Percentiles rank a stretch among this genome's conserved stretches.
Conservation (phyloP, 2,329 filamentous ascomycete genomes). For the Cladophialophora chaetospira region DNA sequence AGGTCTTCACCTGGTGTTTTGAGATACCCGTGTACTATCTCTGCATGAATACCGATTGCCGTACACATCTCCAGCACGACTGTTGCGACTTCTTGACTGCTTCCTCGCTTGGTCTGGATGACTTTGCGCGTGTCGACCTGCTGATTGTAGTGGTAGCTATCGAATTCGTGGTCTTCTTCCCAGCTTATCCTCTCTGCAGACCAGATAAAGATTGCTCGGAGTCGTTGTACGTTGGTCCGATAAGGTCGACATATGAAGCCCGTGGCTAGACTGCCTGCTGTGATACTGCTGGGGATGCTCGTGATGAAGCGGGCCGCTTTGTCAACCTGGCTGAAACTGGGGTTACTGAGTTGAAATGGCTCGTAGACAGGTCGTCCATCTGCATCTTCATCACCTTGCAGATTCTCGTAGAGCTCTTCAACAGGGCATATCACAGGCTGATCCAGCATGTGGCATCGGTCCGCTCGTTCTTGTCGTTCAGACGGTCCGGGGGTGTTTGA, state of each 20-base stretch:
- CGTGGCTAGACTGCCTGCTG: slow-evolving; percentile 78
- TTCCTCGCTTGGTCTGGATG: slow-evolving; percentile 79
- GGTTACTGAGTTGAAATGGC: slow-evolving; percentile 64
- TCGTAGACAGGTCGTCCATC: slow-evolving; percentile 82
- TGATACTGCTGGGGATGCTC: slow-evolving; percentile 78
- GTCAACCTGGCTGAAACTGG: slow-evolving; percentile 85
- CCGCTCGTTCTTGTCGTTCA: slow-evolving; percentile 79
- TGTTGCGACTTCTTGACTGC: slow-evolving; percentile 83
- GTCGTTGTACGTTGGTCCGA: slow-evolving; percentile 85
- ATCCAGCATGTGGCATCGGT: slow-evolving; percentile 93
- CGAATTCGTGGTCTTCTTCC: slow-evolving; percentile 92
- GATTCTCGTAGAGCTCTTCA: slow-evolving; percentile 79
- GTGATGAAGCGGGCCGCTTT: slow-evolving; percentile 92
- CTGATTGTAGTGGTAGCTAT: slow-evolving; percentile 37
- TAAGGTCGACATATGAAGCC: slow-evolving; percentile 93
- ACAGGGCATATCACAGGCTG: slow-evolving; percentile 85
- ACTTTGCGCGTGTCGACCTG: slow-evolving; percentile 75
- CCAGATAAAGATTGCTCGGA: slow-evolving; percentile 97
- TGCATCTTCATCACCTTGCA: slow-evolving; percentile 85
- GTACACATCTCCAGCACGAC: slow-evolving; percentile 92
- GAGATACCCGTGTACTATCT: slow-evolving; percentile 85
- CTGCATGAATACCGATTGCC: slow-evolving; percentile 83
- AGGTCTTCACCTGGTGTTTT: slow-evolving; percentile 83
- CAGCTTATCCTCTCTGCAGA: slow-evolving; percentile 91
- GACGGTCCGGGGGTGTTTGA: slow-evolving; percentile 91